Evolutionary conservation across 805 yeast species (phyloP), one percentile per base, ranked within the genome.

Genomic region (Myxozyma melibiosi): DNA sequence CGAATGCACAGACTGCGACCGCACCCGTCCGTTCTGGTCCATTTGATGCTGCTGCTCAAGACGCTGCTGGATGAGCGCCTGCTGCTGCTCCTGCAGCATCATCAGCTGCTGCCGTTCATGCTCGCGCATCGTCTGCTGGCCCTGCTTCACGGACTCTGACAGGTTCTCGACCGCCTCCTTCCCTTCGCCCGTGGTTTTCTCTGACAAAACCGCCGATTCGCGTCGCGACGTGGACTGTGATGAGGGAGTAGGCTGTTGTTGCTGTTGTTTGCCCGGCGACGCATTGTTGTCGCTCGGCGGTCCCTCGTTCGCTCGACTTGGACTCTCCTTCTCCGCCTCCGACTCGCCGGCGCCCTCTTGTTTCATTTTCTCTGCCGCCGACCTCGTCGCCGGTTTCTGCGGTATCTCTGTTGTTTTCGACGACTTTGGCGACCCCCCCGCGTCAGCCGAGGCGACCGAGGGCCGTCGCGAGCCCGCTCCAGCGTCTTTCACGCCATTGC

Each of bases 51-150:
- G 34, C 25, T 34, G 43, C 16, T 47, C 38, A 13, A 40, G n/a
- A 31, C 42, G 30, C 38, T 30, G 56, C 20, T 38, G 35, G 11
- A 43, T 43, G 22, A 34, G 30, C 16, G 41, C 49, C 30, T 45
- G 46, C 31, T 46, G 56, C 42, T 53, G 46, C 35, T 34, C 30
- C 31, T 45, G 50, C 20, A 34, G 35, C 25, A 9, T 24, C 40
- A 34, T 33, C 31, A 22, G 50, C 31, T 34, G 40, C 40, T 24
- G 40, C n/a, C 50, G 37, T 31, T 45, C 50, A 16, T 31, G 33
- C 5, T 45, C 50, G 20, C 50, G 50, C 31, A 22, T n/a, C 3
- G 16, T 9, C 28, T 13, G 24, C 16, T 25, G 22, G 5, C 34
- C 50, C 4, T 45, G 40, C 9, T 8, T 22, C 3, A 14, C 22